phyloP scores from a whole-genome alignment of 2,329 filamentous ascomycete genomes.

The Penicillium sp. region DNA sequence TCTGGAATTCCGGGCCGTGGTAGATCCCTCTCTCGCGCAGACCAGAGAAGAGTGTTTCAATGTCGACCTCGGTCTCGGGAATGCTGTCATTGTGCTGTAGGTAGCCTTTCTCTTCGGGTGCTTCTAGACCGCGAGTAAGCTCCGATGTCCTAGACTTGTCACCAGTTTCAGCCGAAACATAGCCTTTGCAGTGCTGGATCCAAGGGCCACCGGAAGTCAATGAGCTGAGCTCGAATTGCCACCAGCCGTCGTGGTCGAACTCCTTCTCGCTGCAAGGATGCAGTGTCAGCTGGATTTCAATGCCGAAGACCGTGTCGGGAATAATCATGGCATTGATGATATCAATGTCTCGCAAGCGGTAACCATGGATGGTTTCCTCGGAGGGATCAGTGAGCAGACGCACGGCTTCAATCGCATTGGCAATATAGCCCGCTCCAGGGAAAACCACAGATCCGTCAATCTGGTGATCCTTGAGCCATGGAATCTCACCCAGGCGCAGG shows the following conservation, averaged over 20 bases:
- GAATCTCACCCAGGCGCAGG: neutral
- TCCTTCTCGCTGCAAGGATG: no score
- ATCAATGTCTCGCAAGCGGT: neutral
- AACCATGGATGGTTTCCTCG: neutral
- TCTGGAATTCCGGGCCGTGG: neutral
- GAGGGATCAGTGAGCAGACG: neutral
- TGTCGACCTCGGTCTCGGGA: neutral
- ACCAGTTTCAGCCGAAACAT: neutral
- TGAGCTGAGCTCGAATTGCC: neutral
- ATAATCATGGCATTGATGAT: neutral
- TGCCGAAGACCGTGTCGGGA: neutral
- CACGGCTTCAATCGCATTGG: slow-evolving; percentile 1
- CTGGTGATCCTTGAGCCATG: slow-evolving; percentile 2
- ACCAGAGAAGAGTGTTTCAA: neutral
- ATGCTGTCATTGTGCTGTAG: no score
- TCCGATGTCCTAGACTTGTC: neutral
- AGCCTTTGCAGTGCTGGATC: neutral
- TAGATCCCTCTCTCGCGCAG: neutral
- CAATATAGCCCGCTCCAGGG: slow-evolving; percentile 1
- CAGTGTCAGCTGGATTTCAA: neutral
- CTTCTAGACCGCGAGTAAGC: neutral
- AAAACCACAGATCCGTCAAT: slow-evolving; percentile 2
- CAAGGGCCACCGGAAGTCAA: neutral
- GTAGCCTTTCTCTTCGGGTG: neutral
- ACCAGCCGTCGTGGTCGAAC: no score